These are phyloP conservation scores for Zygoascus ofunaensis DNA, from an alignment of 805 yeast genomes.

Conservation along the genomic window DNA sequence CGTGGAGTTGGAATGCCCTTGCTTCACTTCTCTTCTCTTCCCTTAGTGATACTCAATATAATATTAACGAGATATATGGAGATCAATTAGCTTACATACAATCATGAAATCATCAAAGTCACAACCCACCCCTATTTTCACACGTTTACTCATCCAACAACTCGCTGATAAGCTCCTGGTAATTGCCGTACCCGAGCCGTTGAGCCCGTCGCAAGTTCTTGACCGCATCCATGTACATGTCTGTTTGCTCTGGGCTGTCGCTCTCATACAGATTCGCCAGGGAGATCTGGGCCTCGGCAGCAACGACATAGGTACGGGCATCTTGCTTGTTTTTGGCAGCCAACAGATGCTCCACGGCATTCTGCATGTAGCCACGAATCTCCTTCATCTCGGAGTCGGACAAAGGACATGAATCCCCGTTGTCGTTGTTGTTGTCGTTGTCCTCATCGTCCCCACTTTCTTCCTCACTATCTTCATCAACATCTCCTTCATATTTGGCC, in stretches of 20 bases:
- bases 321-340: slow-evolving; percentile 55
- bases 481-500: slow-evolving; percentile 23
- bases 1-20: too few relatives aligned
- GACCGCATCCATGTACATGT: slow-evolving; percentile 61
- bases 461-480: slow-evolving; percentile 19
- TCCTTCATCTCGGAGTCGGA: slow-evolving; percentile 17
- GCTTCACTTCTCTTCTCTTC: too few relatives aligned
- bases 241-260: slow-evolving; percentile 59
- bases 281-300: slow-evolving; percentile 79
- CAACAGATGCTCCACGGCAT: slow-evolving; percentile 50
- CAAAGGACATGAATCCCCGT: slow-evolving; percentile 6
- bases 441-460: slow-evolving; percentile 15
- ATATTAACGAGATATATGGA: too few relatives aligned
- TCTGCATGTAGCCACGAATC: slow-evolving; percentile 37
- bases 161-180: slow-evolving; percentile 29
- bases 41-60: too few relatives aligned
- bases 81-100: too few relatives aligned
- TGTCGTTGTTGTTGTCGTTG: slow-evolving; percentile 21
- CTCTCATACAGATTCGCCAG: slow-evolving; percentile 64
- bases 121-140: too few relatives aligned
- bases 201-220: slow-evolving; percentile 52
- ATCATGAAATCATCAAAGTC: too few relatives aligned
- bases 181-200: slow-evolving; percentile 30
- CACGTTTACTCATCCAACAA: slow-evolving; percentile 21
- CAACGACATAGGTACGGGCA: slow-evolving; percentile 71